phyloP scores from a whole-genome alignment of 176 grass and related monocot genomes.

The Ensete ventricosum region DNA sequence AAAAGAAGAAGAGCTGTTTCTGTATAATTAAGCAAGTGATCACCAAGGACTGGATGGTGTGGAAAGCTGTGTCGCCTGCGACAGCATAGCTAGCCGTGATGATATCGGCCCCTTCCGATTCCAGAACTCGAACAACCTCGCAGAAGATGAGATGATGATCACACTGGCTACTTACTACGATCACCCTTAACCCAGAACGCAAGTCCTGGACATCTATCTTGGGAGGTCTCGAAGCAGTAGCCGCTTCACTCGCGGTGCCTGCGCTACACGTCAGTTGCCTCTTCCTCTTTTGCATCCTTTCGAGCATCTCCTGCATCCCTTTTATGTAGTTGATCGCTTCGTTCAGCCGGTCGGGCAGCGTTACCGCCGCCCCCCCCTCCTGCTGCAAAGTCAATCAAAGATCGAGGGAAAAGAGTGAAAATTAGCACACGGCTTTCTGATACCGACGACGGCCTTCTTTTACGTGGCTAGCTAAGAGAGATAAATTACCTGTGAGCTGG shows the following conservation, averaged over 20 bases:
- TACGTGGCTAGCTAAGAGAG: too few species aligned
- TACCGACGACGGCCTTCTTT: background rate
- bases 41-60: slow-evolving; percentile 69
- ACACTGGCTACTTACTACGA: slow-evolving; percentile 30
- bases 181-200: slow-evolving; percentile 38
- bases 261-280: slow-evolving; percentile 23
- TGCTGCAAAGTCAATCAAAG: background rate
- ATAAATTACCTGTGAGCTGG: background rate
- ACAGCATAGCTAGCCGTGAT: slow-evolving; percentile 63
- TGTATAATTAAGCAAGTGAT: background rate
- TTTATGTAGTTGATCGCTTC: slow-evolving; percentile 55
- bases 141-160: slow-evolving; percentile 38
- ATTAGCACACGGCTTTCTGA: background rate
- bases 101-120: slow-evolving; percentile 54
- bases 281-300: slow-evolving; percentile 56
- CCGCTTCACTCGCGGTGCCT: background rate
- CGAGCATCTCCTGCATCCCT: slow-evolving; percentile 35
- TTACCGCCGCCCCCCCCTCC: background rate
- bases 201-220: slow-evolving; percentile 56
- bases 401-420: background rate
- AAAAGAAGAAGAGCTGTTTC: background rate
- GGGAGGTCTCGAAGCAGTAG: background rate
- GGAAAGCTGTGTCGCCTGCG: slow-evolving; percentile 35
- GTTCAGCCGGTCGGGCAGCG: slow-evolving; percentile 43
- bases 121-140: slow-evolving; percentile 36